Evolutionary conservation across 805 yeast species (phyloP), one percentile per base, ranked within the genome.

Genomic region (Barnettozyma vustinii): DNA sequence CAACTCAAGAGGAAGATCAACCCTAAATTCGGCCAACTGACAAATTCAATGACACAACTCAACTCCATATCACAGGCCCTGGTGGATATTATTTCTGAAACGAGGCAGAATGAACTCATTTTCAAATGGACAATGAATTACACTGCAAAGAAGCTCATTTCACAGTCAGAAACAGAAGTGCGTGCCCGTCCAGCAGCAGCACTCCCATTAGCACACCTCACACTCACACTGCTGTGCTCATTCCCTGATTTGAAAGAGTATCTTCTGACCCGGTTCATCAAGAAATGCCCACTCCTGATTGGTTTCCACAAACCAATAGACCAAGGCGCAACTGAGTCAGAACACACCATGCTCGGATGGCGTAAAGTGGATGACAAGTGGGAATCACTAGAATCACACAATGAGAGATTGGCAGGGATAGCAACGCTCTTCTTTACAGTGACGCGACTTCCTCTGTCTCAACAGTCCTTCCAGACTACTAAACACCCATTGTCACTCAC

Each of bases 111-210:
- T 52, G 75, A 74, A 2, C 59, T 84, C 16, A 84, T 83, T 1
- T 86, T 70, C 58, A 65, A 75, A 32, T 91, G 95, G 90, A 74
- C 86, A 7, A 67, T 90, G 33, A 94, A 94, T 61, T 84, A 84
- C 60, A 76, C 87, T 26, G 85, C 97, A 5, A 94, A 94, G 61
- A 86, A 92, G 4, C 69, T 91, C 1, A 87, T 94, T 1, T 80
- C 85, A 25, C 99, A 94, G 67, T 92, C 97, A 1, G 98, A 91
- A 65, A 80, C 95, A 1, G 99, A 94, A 65, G 91, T 89, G 9
- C 75, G 85, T 15, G 95, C 87, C 0, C 79, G 83, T 50, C 83
- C 95, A 2, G 77, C 79, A 40, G 80, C 90, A 3, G 87, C 97
- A 0, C 59, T 86, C 9, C 96, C 99, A 0, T 68, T 94, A 41